phyloP scores from a whole-genome alignment of 2,329 filamentous ascomycete species.

The Aspergillus oerlinghausenensis region DNA sequence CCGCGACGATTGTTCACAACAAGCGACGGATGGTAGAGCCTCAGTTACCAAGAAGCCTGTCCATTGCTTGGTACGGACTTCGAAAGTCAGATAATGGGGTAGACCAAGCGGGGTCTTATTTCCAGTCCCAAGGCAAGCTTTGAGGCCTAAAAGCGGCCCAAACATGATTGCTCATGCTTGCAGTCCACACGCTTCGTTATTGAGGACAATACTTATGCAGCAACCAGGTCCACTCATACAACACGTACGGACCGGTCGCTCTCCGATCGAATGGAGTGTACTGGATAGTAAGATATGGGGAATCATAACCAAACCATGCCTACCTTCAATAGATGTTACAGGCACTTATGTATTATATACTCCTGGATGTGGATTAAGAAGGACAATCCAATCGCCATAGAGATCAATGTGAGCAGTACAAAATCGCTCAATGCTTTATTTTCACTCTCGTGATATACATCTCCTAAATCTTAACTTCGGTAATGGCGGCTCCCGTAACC shows the following conservation, averaged over 20 bases:
- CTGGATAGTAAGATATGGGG: background rate
- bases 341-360: background rate
- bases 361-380: background rate
- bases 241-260: background rate
- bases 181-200: background rate
- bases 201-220: background rate
- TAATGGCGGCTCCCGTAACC: slow-evolving; percentile 36
- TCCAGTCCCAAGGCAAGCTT: background rate
- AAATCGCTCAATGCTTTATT: background rate
- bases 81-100: no score
- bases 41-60: background rate
- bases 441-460: slow-evolving; percentile 7
- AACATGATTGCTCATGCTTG: background rate
- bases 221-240: background rate
- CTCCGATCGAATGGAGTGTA: background rate
- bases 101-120: background rate
- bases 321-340: background rate
- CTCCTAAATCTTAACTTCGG: slow-evolving; percentile 25
- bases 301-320: background rate
- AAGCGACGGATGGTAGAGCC: background rate
- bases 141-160: background rate
- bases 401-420: slow-evolving; percentile 4
- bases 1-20: background rate
- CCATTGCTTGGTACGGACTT: background rate
- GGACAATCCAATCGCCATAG: background rate